phyloP scores from a whole-genome alignment of 2,329 filamentous ascomycete genomes.

The Aspergillus fischeri region DNA sequence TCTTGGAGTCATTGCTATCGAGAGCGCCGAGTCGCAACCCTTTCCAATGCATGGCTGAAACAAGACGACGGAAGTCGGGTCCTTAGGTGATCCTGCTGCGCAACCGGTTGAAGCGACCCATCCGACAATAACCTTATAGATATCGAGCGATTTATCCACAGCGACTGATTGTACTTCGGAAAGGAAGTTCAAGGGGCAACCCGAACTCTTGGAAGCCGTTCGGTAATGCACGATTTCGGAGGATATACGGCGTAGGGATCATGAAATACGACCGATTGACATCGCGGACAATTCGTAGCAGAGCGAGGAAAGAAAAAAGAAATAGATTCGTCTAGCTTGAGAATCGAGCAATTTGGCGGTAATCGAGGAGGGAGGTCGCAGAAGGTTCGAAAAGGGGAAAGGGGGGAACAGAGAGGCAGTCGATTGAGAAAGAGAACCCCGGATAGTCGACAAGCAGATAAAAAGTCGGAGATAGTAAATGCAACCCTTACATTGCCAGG shows the following conservation, averaged over 20 bases:
- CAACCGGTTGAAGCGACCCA: conserved; percentile 16
- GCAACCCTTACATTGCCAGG: background rate
- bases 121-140: conserved; percentile 11
- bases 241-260: conserved; percentile 6
- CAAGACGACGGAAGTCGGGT: conserved; percentile 13
- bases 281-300: conserved; percentile 9
- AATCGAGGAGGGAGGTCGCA: conserved; percentile 9
- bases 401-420: conserved; percentile 11
- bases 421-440: conserved; percentile 11
- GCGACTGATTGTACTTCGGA: background rate
- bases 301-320: background rate
- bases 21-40: conserved; percentile 32
- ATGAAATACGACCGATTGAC: conserved; percentile 11
- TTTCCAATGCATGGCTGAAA: conserved; percentile 39
- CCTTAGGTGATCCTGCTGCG: conserved; percentile 16
- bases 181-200: background rate
- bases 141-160: background rate
- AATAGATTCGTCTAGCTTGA: conserved; percentile 1
- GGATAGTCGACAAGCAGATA: background rate
- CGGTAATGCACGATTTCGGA: conserved; percentile 1
- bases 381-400: conserved; percentile 10
- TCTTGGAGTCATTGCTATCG: conserved; percentile 32
- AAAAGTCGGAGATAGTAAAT: background rate
- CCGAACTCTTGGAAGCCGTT: background rate
- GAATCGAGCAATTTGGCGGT: conserved; percentile 6